These are phyloP conservation scores for Tardiomyces depauwii DNA, from an alignment of 1,139 yeast genomes.

Conservation along the genomic window DNA sequence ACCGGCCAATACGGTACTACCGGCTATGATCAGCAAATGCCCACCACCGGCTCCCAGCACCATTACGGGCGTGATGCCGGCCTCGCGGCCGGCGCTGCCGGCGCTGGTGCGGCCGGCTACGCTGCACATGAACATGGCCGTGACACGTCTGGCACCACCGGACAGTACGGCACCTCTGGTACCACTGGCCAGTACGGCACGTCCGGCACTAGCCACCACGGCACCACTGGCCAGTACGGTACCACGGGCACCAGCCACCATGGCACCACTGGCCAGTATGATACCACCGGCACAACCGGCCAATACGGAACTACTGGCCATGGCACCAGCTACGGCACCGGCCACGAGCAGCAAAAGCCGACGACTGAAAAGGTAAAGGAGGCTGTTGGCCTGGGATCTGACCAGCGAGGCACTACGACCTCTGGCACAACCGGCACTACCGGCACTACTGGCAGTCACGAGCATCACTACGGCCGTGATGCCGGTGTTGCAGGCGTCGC, in stretches of 20 bases:
- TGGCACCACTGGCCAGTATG: conserved; percentile 1
- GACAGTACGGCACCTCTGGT: conserved; percentile 3
- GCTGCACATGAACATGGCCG: too few relatives aligned
- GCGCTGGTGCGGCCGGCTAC: too few relatives aligned
- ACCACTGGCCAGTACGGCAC: neutral
- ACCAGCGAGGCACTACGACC: conserved; percentile 1
- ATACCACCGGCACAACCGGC: neutral
- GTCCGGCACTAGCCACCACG: too few relatives aligned
- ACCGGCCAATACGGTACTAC: conserved; percentile 1
- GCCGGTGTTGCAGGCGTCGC: conserved; percentile 2
- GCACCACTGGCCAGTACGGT: neutral
- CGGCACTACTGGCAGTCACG: too few relatives aligned
- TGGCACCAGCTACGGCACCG: too few relatives aligned
- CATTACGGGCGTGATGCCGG: too few relatives aligned
- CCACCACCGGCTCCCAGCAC: too few relatives aligned
- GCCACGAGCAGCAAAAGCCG: too few relatives aligned
- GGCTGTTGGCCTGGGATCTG: neutral
- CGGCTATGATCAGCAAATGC: too few relatives aligned
- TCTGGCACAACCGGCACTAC: neutral
- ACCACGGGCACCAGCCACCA: conserved; percentile 3
- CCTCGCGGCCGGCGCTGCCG: too few relatives aligned
- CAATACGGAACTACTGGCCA: neutral
- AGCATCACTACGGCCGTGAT: neutral
- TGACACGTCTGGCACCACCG: conserved; percentile 2
- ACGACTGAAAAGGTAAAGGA: neutral